Evolutionary conservation across 2,329 filamentous ascomycete genomes (phyloP).

Genomic region (Lachnellula hyalina): DNA sequence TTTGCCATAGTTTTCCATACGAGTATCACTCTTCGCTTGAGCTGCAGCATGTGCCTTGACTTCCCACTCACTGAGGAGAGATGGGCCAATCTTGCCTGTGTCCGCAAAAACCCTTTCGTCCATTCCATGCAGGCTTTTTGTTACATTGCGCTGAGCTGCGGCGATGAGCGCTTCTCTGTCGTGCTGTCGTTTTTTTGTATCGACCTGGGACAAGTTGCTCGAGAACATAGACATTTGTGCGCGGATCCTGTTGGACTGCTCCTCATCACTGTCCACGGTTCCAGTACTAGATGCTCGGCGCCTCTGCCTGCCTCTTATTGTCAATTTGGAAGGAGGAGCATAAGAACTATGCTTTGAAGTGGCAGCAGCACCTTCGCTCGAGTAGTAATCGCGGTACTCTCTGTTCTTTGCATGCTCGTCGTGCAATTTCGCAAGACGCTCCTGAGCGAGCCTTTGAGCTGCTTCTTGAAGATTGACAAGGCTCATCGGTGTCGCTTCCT

Average conservation of each 20-base stretch:
- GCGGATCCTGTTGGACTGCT: slow-evolving; percentile 66
- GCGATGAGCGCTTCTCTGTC: slow-evolving; percentile 74
- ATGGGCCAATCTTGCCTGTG: slow-evolving; percentile 67
- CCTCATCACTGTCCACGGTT: slow-evolving; percentile 43
- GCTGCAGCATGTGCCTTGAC: slow-evolving; percentile 67
- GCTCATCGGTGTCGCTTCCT: slow-evolving; percentile 43
- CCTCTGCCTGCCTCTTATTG: slow-evolving; percentile 51
- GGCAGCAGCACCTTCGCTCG: not conserved
- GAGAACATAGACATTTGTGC: slow-evolving; percentile 76
- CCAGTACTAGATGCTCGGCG: slow-evolving; percentile 65
- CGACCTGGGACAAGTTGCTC: slow-evolving; percentile 60
- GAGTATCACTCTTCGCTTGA: slow-evolving; percentile 55
- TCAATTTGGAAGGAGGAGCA: slow-evolving; percentile 42
- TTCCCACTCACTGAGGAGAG: slow-evolving; percentile 72
- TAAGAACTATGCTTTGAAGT: not conserved
- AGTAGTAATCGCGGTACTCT: slow-evolving; percentile 74
- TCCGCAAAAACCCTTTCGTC: slow-evolving; percentile 75
- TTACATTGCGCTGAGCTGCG: slow-evolving; percentile 81
- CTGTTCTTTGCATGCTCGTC: slow-evolving; percentile 59
- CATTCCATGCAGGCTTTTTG: slow-evolving; percentile 69
- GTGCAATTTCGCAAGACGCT: slow-evolving; percentile 75
- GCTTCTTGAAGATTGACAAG: slow-evolving; percentile 72
- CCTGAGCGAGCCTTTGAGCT: slow-evolving; percentile 79
- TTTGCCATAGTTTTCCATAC: slow-evolving; percentile 53
- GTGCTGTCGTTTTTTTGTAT: slow-evolving; percentile 65